Base-by-base conservation (phyloP, 148 eudicot species). In the Polygonum aviculare region DNA sequence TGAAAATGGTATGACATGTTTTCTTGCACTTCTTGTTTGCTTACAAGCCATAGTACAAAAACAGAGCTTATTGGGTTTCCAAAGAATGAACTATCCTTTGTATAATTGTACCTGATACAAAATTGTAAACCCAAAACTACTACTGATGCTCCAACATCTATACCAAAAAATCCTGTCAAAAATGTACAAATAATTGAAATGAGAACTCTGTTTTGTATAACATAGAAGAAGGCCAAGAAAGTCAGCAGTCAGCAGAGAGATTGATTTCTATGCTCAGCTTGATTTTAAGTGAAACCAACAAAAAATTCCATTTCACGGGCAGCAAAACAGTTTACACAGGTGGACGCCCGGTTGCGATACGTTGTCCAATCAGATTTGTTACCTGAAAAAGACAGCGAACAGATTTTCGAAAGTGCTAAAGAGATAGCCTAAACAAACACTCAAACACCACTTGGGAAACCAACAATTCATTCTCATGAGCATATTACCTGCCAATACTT, bases 401-500 rank as follows among this genome's bases (percentile, higher is more conserved):
- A 1, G 31, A 26, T 26, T 26, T 26, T 26, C 31, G 31, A 26
- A 26, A 26, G 31, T 31, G 47, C 67, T 14, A 7, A 19, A 0
- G 26, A 51, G 6, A 50, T 19, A 39, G 7, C 11, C 3, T 14
- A 74, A 26, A 22, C 22, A 16, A 26, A 18, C 19, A 40, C 22
- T 18, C 22, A 16, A 26, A 18, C 19, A 40, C 44, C 5, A 19
- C 9, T 7, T 55, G 26, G 19, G 21, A 57, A 57, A 2, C 63
- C n/a, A 50, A 74, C 7, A 51, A 19, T 48, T 48, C 57, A 26
- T 73, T 26, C 74, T 36, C 74, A 71, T 22, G 52, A 44, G 47
- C 9, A 44, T 35, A 47, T 77, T 84, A 91, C 98, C 92, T 91
- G 98, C 91, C 91, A 89, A 75, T 94, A 94, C 80, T 91, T 94